phyloP scores from a whole-genome alignment of 257 asterid genomes.

The Solanum ossicruentum region DNA sequence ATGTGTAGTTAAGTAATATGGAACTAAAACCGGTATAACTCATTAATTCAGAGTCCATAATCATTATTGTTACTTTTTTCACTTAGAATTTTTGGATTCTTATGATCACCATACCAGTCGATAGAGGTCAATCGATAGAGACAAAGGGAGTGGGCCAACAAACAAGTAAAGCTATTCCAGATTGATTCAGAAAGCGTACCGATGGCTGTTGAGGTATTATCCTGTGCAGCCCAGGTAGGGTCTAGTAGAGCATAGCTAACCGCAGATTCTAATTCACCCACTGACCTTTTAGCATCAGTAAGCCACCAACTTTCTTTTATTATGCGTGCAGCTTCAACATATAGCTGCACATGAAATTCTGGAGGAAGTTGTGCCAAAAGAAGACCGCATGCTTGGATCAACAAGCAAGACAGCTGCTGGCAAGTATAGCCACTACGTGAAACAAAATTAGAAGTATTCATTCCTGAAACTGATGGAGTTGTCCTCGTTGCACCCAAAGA shows the following conservation, averaged over 20 bases:
- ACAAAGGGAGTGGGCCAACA: neutral
- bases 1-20: neutral
- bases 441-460: constrained; percentile 51
- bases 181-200: constrained; percentile 35
- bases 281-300: constrained; percentile 75
- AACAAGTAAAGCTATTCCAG: neutral
- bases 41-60: neutral
- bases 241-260: constrained; percentile 87
- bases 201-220: constrained; percentile 92
- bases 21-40: neutral
- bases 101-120: neutral
- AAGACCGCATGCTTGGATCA: constrained; percentile 96
- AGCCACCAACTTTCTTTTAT: constrained; percentile 98
- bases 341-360: constrained; percentile 78
- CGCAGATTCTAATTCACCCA: constrained; percentile 80
- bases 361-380: constrained; percentile 93
- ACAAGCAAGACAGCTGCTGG: constrained; percentile 89
- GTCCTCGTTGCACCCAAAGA: constrained; percentile 64
- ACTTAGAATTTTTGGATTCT: neutral
- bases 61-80: neutral
- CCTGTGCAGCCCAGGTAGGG: constrained; percentile 99
- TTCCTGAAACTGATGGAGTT: constrained; percentile 53
- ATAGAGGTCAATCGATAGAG: neutral
- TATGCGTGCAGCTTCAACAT: constrained; percentile 79
- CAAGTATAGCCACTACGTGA: constrained; percentile 94